These are phyloP conservation scores for Corchorus capsularis DNA, from an alignment of 345 rosid genomes.

Conservation along the genomic window DNA sequence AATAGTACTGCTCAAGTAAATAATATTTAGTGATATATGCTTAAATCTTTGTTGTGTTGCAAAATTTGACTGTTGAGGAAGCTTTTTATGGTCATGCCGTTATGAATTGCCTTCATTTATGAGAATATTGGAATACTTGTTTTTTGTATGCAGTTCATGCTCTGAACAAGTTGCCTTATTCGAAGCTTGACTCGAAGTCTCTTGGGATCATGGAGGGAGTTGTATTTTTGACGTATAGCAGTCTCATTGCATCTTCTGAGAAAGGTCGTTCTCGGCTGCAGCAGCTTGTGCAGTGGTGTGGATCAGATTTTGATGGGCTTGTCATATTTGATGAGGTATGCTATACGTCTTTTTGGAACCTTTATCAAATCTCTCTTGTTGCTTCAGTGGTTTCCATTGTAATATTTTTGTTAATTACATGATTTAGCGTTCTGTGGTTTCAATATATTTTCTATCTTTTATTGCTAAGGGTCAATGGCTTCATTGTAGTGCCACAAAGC, in stretches of 20 bases:
- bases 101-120: constrained; percentile 1
- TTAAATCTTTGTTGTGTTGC: background rate
- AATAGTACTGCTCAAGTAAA: background rate
- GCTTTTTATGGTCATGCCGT: background rate
- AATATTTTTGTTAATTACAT: constrained; percentile 16
- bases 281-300: constrained; percentile 99
- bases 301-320: constrained; percentile 85
- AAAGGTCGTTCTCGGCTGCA: constrained; percentile 97
- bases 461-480: constrained; percentile 40
- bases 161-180: constrained; percentile 93
- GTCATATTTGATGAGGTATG: constrained; percentile 90
- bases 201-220: constrained; percentile 93
- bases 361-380: constrained; percentile 23
- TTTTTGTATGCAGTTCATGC: constrained; percentile 79
- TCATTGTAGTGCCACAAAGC: constrained; percentile 93
- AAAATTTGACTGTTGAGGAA: constrained; percentile 11
- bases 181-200: constrained; percentile 94
- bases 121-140: constrained; percentile 20
- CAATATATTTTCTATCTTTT: constrained; percentile 32
- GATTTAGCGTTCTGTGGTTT: constrained; percentile 23
- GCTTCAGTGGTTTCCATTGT: background rate
- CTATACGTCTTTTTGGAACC: constrained; percentile 16
- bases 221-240: constrained; percentile 88
- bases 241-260: constrained; percentile 99
- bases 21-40: background rate